Evolutionary conservation across 2,329 filamentous ascomycete species (phyloP).

Genomic region (Phaeosphaeria sp.): DNA sequence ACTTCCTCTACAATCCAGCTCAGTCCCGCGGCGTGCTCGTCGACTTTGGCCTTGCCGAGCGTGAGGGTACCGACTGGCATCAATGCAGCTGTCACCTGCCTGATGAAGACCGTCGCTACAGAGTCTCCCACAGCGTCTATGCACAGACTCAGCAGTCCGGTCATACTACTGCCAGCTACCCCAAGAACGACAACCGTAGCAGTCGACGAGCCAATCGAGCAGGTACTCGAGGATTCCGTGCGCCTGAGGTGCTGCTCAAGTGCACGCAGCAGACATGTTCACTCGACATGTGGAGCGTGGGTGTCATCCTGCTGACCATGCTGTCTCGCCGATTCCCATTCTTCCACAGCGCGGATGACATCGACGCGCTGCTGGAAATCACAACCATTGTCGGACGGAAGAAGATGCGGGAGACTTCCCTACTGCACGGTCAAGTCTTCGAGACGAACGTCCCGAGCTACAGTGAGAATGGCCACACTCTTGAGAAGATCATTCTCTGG

Average conservation of each 20-base stretch:
- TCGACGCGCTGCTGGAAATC: constrained; percentile 97
- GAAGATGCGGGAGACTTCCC: constrained; percentile 82
- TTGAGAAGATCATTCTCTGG: constrained; percentile 96
- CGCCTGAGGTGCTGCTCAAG: constrained; percentile 95
- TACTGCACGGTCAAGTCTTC: constrained; percentile 88
- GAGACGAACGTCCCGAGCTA: constrained; percentile 94
- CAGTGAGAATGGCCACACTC: constrained; percentile 80
- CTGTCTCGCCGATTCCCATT: constrained; percentile 93
- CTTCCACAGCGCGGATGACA: constrained; percentile 98
- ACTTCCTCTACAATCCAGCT: constrained; percentile 89
- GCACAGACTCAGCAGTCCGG: constrained; percentile 58
- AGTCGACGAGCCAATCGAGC: constrained; percentile 92
- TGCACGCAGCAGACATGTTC: constrained; percentile 91
- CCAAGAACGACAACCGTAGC: constrained; percentile 86
- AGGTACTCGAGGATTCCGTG: constrained; percentile 92
- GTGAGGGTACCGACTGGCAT: constrained; percentile 72
- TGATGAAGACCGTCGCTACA: constrained; percentile 65
- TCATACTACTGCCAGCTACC: constrained; percentile 68
- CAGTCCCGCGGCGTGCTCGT: constrained; percentile 87
- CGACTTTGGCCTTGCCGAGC: constrained; percentile 97
- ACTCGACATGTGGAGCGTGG: constrained; percentile 96
- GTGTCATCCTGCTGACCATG: constrained; percentile 96
- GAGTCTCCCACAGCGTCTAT: constrained; percentile 64
- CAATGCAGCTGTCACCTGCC: constrained; percentile 82
- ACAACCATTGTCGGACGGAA: constrained; percentile 89